phyloP scores from a whole-genome alignment of 2,329 filamentous ascomycete species.

The Fusarium abutilonis region DNA sequence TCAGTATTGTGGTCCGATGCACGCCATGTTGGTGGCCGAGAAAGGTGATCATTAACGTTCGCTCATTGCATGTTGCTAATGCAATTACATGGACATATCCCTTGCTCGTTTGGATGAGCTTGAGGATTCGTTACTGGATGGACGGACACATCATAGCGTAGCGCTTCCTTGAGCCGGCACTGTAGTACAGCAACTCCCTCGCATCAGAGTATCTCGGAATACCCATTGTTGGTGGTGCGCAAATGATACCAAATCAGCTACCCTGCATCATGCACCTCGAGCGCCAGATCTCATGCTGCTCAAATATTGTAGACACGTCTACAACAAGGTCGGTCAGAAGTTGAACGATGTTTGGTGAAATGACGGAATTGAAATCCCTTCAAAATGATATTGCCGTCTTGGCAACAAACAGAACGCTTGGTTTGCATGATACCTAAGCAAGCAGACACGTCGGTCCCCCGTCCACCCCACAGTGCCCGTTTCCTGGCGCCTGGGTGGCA shows the following conservation, averaged over 20 bases:
- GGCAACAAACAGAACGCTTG: constrained; percentile 6
- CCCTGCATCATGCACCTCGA: constrained; percentile 21
- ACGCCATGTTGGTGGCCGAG: neutral
- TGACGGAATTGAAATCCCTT: neutral
- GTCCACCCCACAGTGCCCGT: constrained; percentile 32
- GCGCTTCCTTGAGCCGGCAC: neutral
- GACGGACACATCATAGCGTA: neutral
- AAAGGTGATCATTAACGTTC: neutral
- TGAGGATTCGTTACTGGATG: neutral
- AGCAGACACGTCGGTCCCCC: constrained; percentile 13
- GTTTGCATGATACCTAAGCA: constrained; percentile 2
- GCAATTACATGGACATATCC: too few relatives aligned
- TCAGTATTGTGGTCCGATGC: neutral
- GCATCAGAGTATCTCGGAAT: neutral
- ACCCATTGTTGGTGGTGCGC: constrained; percentile 4
- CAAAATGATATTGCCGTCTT: constrained; percentile 1
- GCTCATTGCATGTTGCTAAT: too few relatives aligned
- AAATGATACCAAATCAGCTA: constrained; percentile 26
- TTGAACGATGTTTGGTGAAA: neutral
- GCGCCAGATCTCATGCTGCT: neutral
- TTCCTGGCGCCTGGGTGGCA: constrained; percentile 32
- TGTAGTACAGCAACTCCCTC: constrained; percentile 7
- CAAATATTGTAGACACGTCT: neutral
- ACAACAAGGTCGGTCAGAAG: neutral
- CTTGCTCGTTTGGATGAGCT: neutral